These are phyloP conservation scores for Rhodotorula sphaerocarpa DNA, from an alignment of 768 basidiomycete species.

Conservation along the genomic window DNA sequence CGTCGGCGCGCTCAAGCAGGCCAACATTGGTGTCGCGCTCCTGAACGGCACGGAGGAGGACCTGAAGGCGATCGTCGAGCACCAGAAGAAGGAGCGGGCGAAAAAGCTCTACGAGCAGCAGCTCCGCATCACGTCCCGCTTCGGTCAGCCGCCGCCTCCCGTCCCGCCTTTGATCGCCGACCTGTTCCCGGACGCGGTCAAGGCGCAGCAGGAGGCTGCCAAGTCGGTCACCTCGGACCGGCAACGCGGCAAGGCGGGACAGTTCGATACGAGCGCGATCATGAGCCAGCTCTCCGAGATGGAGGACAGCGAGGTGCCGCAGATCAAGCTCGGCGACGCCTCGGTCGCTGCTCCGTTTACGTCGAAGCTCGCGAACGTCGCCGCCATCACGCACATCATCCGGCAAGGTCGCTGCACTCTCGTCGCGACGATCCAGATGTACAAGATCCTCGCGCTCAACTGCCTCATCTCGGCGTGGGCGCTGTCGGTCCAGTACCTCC, in stretches of 20 bases:
- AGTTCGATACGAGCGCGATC: slow-evolving; percentile 72
- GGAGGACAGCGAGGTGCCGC: slow-evolving; percentile 91
- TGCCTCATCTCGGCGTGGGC: slow-evolving; percentile 99
- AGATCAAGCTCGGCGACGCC: slow-evolving; percentile 98
- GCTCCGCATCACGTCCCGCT: slow-evolving; percentile 75
- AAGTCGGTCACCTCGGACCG: slow-evolving; percentile 59
- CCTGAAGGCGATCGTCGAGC: slow-evolving; percentile 84
- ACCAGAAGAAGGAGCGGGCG: slow-evolving; percentile 76
- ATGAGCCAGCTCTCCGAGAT: slow-evolving; percentile 80
- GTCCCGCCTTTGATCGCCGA: slow-evolving; percentile 82
- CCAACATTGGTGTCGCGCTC: slow-evolving; percentile 89
- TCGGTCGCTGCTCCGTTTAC: slow-evolving; percentile 98
- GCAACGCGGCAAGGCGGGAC: slow-evolving; percentile 80
- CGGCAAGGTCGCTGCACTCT: slow-evolving; percentile 97
- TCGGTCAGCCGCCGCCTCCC: slow-evolving; percentile 87
- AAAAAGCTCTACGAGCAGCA: slow-evolving; percentile 98
- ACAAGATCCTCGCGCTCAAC: slow-evolving; percentile 95
- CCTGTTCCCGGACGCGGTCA: slow-evolving; percentile 79
- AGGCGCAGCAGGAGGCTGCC: slow-evolving; percentile 73
- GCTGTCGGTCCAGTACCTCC: slow-evolving; percentile 90
- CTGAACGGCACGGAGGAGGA: slow-evolving; percentile 87
- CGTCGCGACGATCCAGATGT: slow-evolving; percentile 99
- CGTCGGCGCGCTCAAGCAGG: slow-evolving; percentile 95
- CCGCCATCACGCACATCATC: slow-evolving; percentile 93
- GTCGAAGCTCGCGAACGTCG: slow-evolving; percentile 92